Conservation (phyloP, 2,329 filamentous ascomycete genomes). For the Coniochaeta sp. region DNA sequence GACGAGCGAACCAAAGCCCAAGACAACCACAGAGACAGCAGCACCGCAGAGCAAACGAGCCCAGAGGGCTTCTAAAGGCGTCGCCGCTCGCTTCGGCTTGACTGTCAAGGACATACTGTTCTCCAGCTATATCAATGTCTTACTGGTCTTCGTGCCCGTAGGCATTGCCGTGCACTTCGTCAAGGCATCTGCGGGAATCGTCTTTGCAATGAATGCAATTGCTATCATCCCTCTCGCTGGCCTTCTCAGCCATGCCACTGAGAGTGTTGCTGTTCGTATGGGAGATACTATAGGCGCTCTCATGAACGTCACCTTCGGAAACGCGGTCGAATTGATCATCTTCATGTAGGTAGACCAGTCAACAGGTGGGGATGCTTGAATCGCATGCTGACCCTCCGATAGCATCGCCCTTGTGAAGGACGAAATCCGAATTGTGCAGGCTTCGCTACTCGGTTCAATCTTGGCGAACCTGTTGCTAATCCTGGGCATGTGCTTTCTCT, state of each 20-base stretch:
- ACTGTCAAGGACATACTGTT: slow-evolving; percentile 55
- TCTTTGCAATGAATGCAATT: slow-evolving; percentile 69
- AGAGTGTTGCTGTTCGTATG: slow-evolving; percentile 64
- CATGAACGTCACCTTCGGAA: slow-evolving; percentile 72
- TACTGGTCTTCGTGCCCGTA: slow-evolving; percentile 71
- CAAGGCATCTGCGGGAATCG: slow-evolving; percentile 47
- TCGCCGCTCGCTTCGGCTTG: slow-evolving; percentile 29
- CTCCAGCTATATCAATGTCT: slow-evolving; percentile 70
- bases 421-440: slow-evolving; percentile 87
- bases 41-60: slow-evolving; percentile 14
- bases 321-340: slow-evolving; percentile 73
- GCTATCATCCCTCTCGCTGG: slow-evolving; percentile 70
- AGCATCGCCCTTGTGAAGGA: slow-evolving; percentile 67
- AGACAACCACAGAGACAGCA: slow-evolving; percentile 13
- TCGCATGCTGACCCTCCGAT: slow-evolving; percentile 32
- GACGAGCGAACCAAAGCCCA: slow-evolving; percentile 12
- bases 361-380: not conserved
- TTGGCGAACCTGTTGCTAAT: slow-evolving; percentile 83
- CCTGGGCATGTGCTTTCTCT: slow-evolving; percentile 82
- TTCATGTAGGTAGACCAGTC: slow-evolving; percentile 38
- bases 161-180: slow-evolving; percentile 59
- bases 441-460: slow-evolving; percentile 82
- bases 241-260: slow-evolving; percentile 64
- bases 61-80: slow-evolving; percentile 6
- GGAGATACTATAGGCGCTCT: slow-evolving; percentile 67